phyloP scores from a whole-genome alignment of 345 rosid species.

The Psidium guajava region DNA sequence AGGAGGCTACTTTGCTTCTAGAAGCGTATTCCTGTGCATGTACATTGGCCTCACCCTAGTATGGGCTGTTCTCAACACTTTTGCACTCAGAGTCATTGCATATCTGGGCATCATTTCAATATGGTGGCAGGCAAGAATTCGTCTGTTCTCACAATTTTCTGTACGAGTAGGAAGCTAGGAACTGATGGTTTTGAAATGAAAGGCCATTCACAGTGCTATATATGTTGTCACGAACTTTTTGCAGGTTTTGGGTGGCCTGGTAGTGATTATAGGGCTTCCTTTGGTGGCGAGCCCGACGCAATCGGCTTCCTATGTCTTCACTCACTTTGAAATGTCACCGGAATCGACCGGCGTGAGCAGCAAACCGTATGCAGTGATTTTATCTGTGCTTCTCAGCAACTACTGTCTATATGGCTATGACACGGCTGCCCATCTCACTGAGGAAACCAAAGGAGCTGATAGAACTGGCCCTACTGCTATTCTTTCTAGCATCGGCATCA shows the following conservation, averaged over 20 bases:
- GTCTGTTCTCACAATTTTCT: neutral
- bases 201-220: neutral
- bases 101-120: slow-evolving; percentile 2
- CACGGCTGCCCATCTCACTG: slow-evolving; percentile 10
- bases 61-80: slow-evolving; percentile 10
- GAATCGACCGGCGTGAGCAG: neutral
- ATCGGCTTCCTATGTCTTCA: slow-evolving; percentile 7
- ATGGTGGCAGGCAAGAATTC: slow-evolving; percentile 6
- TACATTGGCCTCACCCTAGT: neutral
- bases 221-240: neutral
- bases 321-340: neutral
- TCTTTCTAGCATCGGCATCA: slow-evolving; percentile 7
- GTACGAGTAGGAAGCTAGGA: neutral
- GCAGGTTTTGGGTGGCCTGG: slow-evolving; percentile 2
- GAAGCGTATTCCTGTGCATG: neutral
- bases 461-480: neutral
- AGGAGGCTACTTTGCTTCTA: slow-evolving; percentile 2
- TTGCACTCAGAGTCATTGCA: slow-evolving; percentile 4
- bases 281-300: neutral
- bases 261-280: slow-evolving; percentile 1
- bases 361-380: slow-evolving; percentile 6
- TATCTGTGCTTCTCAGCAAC: slow-evolving; percentile 6
- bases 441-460: slow-evolving; percentile 10
- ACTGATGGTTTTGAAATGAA: neutral
- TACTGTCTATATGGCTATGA: slow-evolving; percentile 12